Percentiles rank a stretch among this genome's conserved stretches.
phyloP scores from a whole-genome alignment of 352 stramenopile genomes.

The Globisporangium radiosum region DNA sequence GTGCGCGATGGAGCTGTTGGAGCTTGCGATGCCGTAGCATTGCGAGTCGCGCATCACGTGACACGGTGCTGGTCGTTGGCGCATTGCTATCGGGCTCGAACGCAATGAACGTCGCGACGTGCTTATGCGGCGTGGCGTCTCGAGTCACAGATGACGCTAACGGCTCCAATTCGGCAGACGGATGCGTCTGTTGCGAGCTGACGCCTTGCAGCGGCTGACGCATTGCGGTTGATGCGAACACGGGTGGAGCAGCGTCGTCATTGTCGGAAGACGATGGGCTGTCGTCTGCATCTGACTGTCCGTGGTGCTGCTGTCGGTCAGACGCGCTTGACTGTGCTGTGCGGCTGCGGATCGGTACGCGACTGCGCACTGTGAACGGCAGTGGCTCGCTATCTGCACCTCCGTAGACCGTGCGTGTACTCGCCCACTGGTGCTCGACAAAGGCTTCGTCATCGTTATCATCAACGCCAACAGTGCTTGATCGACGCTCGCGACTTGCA shows the following conservation, averaged over 20 bases:
- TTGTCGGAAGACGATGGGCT: slow-evolving; percentile 4
- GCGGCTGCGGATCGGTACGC: slow-evolving; percentile 33
- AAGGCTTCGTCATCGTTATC: slow-evolving; percentile 3
- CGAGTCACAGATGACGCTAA: no score
- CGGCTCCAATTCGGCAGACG: no score
- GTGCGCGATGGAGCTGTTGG: slow-evolving; percentile 45
- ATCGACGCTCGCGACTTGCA: not conserved
- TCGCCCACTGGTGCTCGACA: slow-evolving; percentile 8
- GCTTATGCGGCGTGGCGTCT: not conserved
- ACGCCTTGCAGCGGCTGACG: no score
- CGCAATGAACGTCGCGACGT: slow-evolving; percentile 18
- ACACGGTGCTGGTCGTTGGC: not conserved
- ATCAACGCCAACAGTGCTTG: not conserved
- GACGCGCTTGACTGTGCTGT: not conserved
- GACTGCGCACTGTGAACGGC: slow-evolving; percentile 20
- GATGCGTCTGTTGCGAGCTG: no score
- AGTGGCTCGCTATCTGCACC: not conserved
- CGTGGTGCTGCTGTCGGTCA: no score
- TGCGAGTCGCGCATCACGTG: slow-evolving; percentile 19
- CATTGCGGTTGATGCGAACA: no score
- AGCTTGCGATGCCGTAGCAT: slow-evolving; percentile 60
- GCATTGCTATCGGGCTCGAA: slow-evolving; percentile 3
- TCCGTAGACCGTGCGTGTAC: slow-evolving; percentile 1
- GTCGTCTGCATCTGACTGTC: slow-evolving; percentile 1
- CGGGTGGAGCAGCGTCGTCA: no score